phyloP scores from a whole-genome alignment of 352 stramenopile genomes.

The Phytopythium sindhum region DNA sequence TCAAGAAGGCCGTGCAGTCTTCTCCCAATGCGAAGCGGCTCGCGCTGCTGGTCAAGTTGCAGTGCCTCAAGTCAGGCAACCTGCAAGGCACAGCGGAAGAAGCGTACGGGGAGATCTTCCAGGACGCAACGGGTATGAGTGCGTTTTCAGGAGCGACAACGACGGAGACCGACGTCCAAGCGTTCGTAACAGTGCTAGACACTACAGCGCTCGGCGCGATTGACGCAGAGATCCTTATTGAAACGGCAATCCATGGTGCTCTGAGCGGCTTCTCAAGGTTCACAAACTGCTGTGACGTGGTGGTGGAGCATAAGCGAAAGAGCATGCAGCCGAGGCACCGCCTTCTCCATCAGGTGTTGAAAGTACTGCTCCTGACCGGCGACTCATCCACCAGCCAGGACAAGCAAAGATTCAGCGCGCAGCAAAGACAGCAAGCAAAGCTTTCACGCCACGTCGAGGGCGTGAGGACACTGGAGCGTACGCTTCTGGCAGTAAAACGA shows the following conservation, averaged over 20 bases:
- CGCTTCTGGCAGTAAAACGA: slow-evolving; percentile 73
- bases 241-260: slow-evolving; percentile 48
- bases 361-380: slow-evolving; percentile 34
- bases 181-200: slow-evolving; percentile 32
- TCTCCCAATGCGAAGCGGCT: slow-evolving; percentile 33
- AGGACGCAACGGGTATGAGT: slow-evolving; percentile 44
- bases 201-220: slow-evolving; percentile 22
- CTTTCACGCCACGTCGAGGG: slow-evolving; percentile 61
- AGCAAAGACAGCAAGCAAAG: slow-evolving; percentile 29
- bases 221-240: slow-evolving; percentile 56
- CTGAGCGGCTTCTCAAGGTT: slow-evolving; percentile 33
- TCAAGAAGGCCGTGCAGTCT: slow-evolving; percentile 39
- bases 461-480: slow-evolving; percentile 74
- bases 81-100: slow-evolving; percentile 30
- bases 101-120: slow-evolving; percentile 61
- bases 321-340: slow-evolving; percentile 38
- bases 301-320: slow-evolving; percentile 54
- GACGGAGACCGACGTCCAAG: slow-evolving; percentile 29
- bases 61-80: slow-evolving; percentile 59
- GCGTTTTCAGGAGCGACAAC: slow-evolving; percentile 28
- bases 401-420: slow-evolving; percentile 21
- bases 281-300: slow-evolving; percentile 38
- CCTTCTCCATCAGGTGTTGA: slow-evolving; percentile 56
- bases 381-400: slow-evolving; percentile 11
- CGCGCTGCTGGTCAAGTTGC: slow-evolving; percentile 55